These are phyloP conservation scores for Cutaneotrichosporon sp. DNA, from an alignment of 1,284 basidiomycete species.

Conservation along the genomic window DNA sequence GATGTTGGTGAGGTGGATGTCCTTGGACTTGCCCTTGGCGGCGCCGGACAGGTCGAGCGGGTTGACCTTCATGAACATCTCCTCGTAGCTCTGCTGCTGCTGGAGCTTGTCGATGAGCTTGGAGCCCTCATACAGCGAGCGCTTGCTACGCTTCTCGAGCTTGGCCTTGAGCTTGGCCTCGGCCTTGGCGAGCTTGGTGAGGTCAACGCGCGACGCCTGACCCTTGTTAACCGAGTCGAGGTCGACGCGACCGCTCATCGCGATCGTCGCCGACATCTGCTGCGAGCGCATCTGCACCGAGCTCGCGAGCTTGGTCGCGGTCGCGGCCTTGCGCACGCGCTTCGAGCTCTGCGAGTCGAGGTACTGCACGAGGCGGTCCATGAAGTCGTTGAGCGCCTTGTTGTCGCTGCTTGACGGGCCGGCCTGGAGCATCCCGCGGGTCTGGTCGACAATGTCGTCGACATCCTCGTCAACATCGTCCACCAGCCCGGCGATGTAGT, in stretches of 20 bases:
- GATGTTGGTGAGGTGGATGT: conserved; percentile 92
- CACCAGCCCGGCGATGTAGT: conserved; percentile 87
- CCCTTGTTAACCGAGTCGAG: conserved; percentile 92
- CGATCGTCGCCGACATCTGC: conserved; percentile 80
- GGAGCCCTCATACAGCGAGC: conserved; percentile 92
- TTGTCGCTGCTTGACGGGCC: conserved; percentile 44
- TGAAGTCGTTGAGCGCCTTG: conserved; percentile 51
- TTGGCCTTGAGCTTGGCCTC: conserved; percentile 98
- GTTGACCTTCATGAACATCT: conserved; percentile 99
- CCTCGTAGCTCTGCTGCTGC: conserved; percentile 96
- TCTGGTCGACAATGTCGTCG: conserved; percentile 79
- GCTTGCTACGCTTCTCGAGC: conserved; percentile 87
- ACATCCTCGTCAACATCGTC: conserved; percentile 87
- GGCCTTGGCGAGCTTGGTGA: conserved; percentile 97
- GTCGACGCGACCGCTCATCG: conserved; percentile 82
- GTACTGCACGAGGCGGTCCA: conserved; percentile 62
- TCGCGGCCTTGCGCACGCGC: conserved; percentile 55
- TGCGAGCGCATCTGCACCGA: conserved; percentile 89
- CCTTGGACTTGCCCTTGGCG: conserved; percentile 90
- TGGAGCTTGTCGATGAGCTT: conserved; percentile 91
- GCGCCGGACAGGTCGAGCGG: conserved; percentile 78
- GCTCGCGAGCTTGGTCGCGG: conserved; percentile 78
- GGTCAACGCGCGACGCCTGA: conserved; percentile 92
- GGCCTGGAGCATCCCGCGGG: conserved; percentile 66
- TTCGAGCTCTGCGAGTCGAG: conserved; percentile 67